Evolutionary conservation across 225 moss, liverwort and hornwort species (phyloP).

Genomic region (Lunularia cruciata): DNA sequence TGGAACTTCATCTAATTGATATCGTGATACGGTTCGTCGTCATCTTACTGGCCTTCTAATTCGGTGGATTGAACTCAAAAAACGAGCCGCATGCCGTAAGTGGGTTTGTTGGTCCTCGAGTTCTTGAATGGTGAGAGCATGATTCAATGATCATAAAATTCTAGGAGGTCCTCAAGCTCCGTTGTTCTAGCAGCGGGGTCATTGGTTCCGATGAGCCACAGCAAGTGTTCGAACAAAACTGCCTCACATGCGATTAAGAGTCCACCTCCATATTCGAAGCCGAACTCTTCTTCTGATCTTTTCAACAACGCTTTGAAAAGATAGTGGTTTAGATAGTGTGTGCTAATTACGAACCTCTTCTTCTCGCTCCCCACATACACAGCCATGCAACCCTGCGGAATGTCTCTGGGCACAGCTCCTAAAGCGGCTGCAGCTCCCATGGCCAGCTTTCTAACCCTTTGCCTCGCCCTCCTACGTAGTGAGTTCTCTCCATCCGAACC

Average conservation of each 20-base stretch:
- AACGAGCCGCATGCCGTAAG: neutral
- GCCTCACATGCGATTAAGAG: slow-evolving; percentile 78
- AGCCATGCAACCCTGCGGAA: slow-evolving; percentile 69
- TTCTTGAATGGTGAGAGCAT: neutral
- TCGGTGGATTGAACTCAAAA: slow-evolving; percentile 4
- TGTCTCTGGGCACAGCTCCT: slow-evolving; percentile 34
- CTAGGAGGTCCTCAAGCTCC: slow-evolving; percentile 35
- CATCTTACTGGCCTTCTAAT: neutral
- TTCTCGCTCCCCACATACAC: slow-evolving; percentile 81
- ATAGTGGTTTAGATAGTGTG: slow-evolving; percentile 64
- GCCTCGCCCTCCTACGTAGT: slow-evolving; percentile 4
- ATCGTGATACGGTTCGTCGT: slow-evolving; percentile 6
- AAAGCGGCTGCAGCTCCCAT: neutral
- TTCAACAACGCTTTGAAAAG: slow-evolving; percentile 70
- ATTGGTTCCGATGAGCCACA: slow-evolving; percentile 67
- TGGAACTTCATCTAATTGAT: slow-evolving; percentile 8
- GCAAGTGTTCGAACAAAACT: slow-evolving; percentile 69
- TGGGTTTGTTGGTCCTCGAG: neutral
- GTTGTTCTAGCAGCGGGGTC: slow-evolving; percentile 39
- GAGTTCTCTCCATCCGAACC: neutral
- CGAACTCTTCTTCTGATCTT: slow-evolving; percentile 80
- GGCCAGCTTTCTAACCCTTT: neutral
- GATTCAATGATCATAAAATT: slow-evolving; percentile 28
- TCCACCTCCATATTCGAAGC: slow-evolving; percentile 64
- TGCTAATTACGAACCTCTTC: slow-evolving; percentile 76